Evolutionary conservation across 2,329 filamentous ascomycete genomes (phyloP), one percentile per base, ranked within the genome.

Genomic region (Fusarium irregulare): DNA sequence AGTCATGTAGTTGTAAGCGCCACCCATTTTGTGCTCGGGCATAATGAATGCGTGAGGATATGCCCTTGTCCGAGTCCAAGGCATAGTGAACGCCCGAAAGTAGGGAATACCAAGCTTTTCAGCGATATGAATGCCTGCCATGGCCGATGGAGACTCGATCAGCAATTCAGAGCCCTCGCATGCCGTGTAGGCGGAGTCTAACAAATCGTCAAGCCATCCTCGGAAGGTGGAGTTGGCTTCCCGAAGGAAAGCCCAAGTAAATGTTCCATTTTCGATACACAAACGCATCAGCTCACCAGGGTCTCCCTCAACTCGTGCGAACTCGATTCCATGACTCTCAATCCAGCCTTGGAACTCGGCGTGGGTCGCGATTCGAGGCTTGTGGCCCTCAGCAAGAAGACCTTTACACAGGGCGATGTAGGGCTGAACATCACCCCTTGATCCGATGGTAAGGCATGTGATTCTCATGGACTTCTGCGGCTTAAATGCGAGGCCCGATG

Each of bases 81-180:
- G 96, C 96, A 99, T 99, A 20, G 94, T 97, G 78, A 99, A 99
- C 0, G 94, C 95, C 59, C 96, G 90, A 83, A 98, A 98, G 79
- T 99, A 99, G 1, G 96, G 96, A 46, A 99, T 97, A 16, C 89
- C 86, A 3, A 99, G 86, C 25, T 94, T 93, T 81, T 99, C 96
- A 2, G 96, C 96, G 71, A 99, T 97, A 79, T 99, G 96, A 56
- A 99, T 97, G 27, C 96, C 96, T 1, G 92, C 94, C 96, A 99
- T 99, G 16, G 96, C 94, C 60, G 93, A 97, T 0, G 96, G 96
- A 48, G 93, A 97, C 79, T 99, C 96, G 65, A 99, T 97, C 41
- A 99, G 84, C 32, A 99, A 83, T 78, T 99, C 95, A 3, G 92
- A 92, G 25, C 91, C 92, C 79, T 97, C 89, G 75, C 95, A 98